phyloP scores from a whole-genome alignment of 768 basidiomycete species.

The Rhodotorula paludigena region DNA sequence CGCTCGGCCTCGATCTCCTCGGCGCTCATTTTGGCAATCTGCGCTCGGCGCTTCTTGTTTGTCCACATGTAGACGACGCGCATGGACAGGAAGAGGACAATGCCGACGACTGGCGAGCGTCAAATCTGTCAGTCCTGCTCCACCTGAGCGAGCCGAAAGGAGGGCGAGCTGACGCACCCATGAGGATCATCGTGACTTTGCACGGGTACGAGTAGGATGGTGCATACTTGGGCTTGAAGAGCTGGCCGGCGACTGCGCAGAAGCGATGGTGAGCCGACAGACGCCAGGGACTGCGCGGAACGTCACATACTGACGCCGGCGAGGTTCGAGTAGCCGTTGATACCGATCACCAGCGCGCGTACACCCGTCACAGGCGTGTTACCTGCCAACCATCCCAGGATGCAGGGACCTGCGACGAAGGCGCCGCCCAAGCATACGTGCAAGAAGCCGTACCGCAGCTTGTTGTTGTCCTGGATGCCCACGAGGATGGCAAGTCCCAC shows the following conservation, averaged over 20 bases:
- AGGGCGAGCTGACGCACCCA: neutral
- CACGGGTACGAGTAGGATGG: conserved; percentile 14
- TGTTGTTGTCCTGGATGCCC: conserved; percentile 35
- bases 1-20: conserved; percentile 28
- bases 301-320: neutral
- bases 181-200: neutral
- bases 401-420: neutral
- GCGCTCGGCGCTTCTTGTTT: conserved; percentile 8
- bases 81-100: conserved; percentile 15
- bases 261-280: neutral
- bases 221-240: conserved; percentile 24
- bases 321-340: neutral
- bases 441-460: conserved; percentile 47
- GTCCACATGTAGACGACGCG: conserved; percentile 10
- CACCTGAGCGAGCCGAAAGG: neutral
- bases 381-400: conserved; percentile 41
- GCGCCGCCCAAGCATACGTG: conserved; percentile 46
- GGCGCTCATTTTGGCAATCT: conserved; percentile 10
- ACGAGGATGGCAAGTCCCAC: conserved; percentile 45
- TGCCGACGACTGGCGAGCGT: conserved; percentile 17
- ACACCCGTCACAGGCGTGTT: conserved; percentile 12
- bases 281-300: neutral
- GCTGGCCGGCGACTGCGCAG: conserved; percentile 9
- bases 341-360: conserved; percentile 7
- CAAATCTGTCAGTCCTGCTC: too few relatives aligned